Evolutionary conservation across 768 basidiomycete species (phyloP), one percentile per base, ranked within the genome.

Genomic region (Zangia roseola): DNA sequence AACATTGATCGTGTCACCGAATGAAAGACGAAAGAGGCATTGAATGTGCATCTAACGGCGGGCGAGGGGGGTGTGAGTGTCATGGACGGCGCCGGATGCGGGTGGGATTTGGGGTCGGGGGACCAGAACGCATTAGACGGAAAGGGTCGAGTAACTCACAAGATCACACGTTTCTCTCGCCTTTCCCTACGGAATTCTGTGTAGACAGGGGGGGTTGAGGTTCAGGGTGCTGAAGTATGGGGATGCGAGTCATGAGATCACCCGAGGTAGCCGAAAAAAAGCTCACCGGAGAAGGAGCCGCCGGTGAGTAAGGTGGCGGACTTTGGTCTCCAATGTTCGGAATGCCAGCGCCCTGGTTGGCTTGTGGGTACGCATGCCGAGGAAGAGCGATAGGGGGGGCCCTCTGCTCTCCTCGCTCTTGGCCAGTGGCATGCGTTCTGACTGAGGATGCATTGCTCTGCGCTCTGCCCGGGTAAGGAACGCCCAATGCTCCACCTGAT

Each of bases 211-310:
- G 40, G 13, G 23, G 20, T 16, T 40, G 21, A 21, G 55, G 49
- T 17, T 37, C 50, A 14, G 37, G 16, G 17, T 47, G 46, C 54
- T 57, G 20, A 33, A 26, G 36, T 5, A 40, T 2, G 33, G 20
- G 24, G 28, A 39, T 17, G 5, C 9, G 12, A 24, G 34, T 3
- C n/a, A 31, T 38, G 40, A 26, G 31, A 26, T 8, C 13, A 21
- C 3, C 9, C 20, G 14, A 16, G 30, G 33, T 13, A n/a, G n/a
- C n/a, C n/a, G 6, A 35, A 24, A 43, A n/a, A 10, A 23, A 31
- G 26, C 64, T 60, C 41, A 66, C 64, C n/a, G 63, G 42, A 8
- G 44, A 59, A 30, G 60, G 59, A 0, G 59, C 59, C 3, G 62
- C 28, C 10, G 66, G 42, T 6, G 44, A 59, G 36, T 63, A 63